A percentile compares a stretch with the other conserved stretches of the same genome.
phyloP scores from a whole-genome alignment of 441 rosid genomes.

The Capsella rubella region DNA sequence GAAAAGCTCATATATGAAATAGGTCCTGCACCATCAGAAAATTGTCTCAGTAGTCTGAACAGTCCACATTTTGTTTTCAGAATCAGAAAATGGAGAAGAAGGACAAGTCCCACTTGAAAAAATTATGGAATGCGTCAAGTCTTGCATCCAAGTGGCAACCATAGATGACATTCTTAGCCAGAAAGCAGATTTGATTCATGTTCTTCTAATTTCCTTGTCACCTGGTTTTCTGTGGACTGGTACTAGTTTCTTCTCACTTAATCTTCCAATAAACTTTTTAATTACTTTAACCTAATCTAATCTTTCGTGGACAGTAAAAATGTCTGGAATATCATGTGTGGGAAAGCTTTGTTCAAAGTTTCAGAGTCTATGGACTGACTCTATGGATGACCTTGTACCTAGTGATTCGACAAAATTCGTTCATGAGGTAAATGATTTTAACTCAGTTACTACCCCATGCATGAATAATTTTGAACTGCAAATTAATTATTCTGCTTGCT shows the following conservation, averaged over 20 bases:
- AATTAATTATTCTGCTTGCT: conserved; percentile 31
- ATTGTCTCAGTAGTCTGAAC: conserved; percentile 30
- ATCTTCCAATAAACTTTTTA: conserved; percentile 14
- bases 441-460: conserved; percentile 9
- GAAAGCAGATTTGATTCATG: conserved; percentile 63
- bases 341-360: conserved; percentile 83
- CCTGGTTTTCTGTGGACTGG: conserved; percentile 91
- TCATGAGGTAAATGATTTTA: conserved; percentile 64
- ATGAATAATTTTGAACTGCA: conserved; percentile 6
- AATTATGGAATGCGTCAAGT: conserved; percentile 66
- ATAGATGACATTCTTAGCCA: conserved; percentile 59
- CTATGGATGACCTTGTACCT: conserved; percentile 47
- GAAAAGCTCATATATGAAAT: conserved; percentile 10
- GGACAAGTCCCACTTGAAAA: conserved; percentile 68
- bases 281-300: conserved; percentile 30
- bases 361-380: conserved; percentile 47
- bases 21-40: conserved; percentile 12
- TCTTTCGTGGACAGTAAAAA: conserved; percentile 71
- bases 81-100: conserved; percentile 57
- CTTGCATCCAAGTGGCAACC: conserved; percentile 74
- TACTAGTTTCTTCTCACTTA: conserved; percentile 47
- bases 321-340: conserved; percentile 68
- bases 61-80: conserved; percentile 49
- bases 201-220: conserved; percentile 57
- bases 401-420: conserved; percentile 50